Percentiles rank a stretch among this genome's conserved stretches.
Conservation (phyloP, 441 rosid genomes). For the Aquilaria agallochum region DNA sequence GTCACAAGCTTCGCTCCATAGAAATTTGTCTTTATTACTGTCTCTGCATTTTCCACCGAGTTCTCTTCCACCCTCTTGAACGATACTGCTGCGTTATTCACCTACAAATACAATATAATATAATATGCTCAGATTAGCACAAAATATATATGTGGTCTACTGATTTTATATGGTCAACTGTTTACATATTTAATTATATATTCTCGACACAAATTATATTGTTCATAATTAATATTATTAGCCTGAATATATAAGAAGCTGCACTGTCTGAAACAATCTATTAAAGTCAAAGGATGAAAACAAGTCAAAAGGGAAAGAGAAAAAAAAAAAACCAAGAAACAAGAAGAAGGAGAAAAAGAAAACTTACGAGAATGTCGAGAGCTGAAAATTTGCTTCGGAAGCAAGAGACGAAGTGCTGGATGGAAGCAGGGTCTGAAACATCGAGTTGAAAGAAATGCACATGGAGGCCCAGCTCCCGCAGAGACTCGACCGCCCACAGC, state of each 20-base stretch:
- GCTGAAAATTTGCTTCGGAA: slow-evolving; percentile 32
- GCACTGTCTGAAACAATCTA: neutral
- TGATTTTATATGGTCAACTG: neutral
- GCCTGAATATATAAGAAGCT: neutral
- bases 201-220: neutral
- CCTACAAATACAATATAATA: slow-evolving; percentile 25
- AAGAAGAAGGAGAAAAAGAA: neutral
- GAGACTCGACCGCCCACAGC: slow-evolving; percentile 38
- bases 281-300: neutral
- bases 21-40: slow-evolving; percentile 63
- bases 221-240: no score
- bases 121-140: neutral
- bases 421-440: slow-evolving; percentile 52
- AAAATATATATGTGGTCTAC: no score
- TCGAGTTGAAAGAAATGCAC: slow-evolving; percentile 53
- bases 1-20: slow-evolving; percentile 61
- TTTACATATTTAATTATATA: no score
- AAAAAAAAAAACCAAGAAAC: neutral
- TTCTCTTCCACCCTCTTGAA: slow-evolving; percentile 62
- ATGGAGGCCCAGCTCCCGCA: slow-evolving; percentile 28
- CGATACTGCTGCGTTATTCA: slow-evolving; percentile 82
- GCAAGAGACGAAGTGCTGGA: slow-evolving; percentile 49
- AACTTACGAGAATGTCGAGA: slow-evolving; percentile 76
- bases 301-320: neutral
- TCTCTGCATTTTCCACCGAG: slow-evolving; percentile 65